Evolutionary conservation across 129 eudicot genomes (phyloP).

Genomic region (Artemisia annua): DNA sequence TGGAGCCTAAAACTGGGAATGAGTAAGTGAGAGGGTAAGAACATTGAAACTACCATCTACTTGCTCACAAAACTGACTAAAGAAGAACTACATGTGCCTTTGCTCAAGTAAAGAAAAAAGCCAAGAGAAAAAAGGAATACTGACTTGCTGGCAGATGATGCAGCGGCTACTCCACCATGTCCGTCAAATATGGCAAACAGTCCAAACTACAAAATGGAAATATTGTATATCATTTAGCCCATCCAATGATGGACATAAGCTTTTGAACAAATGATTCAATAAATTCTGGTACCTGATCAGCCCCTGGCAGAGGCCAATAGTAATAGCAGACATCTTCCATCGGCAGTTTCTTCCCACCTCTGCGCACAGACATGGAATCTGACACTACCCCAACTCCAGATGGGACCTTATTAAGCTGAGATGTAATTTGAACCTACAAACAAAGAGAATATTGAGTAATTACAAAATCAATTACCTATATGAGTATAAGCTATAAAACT

Average conservation of each 20-base stretch:
- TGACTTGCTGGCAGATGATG: conserved; percentile 90
- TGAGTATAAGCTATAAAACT: conserved; percentile 17
- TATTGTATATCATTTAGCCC: conserved; percentile 12
- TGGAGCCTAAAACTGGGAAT: neutral
- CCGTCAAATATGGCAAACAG: conserved; percentile 93
- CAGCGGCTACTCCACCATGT: conserved; percentile 97
- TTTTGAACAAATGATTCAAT: neutral
- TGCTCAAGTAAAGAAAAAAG: neutral
- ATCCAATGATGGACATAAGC: conserved; percentile 11
- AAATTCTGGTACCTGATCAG: conserved; percentile 57
- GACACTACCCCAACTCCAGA: conserved; percentile 84
- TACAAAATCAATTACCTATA: neutral
- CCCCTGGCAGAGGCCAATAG: conserved; percentile 88
- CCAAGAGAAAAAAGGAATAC: conserved; percentile 28
- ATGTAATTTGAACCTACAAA: conserved; percentile 73
- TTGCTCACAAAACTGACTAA: neutral
- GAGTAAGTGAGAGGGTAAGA: neutral
- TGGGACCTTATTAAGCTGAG: conserved; percentile 48
- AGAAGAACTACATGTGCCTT: too few relatives aligned
- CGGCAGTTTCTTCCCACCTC: conserved; percentile 91
- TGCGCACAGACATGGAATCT: conserved; percentile 90
- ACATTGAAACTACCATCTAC: neutral
- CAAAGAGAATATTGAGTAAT: neutral
- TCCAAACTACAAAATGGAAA: conserved; percentile 66
- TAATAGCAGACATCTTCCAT: conserved; percentile 95